phyloP scores from a whole-genome alignment of 768 basidiomycete genomes.

The Solioccasus polychromus region DNA sequence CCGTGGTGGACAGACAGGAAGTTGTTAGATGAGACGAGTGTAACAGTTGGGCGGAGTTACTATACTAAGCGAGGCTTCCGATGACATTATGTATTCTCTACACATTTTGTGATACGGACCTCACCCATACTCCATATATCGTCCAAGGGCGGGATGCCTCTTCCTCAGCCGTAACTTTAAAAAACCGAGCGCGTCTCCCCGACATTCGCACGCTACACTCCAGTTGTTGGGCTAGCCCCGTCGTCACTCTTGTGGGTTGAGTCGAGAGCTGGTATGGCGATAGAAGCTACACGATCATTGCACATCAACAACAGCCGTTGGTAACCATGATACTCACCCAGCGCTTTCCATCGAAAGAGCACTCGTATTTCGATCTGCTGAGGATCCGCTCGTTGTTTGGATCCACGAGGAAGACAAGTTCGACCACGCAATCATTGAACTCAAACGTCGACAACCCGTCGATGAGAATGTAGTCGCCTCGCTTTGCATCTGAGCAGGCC shows the following conservation, averaged over 20 bases:
- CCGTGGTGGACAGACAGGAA: background rate
- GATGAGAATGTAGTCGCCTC: slow-evolving; percentile 39
- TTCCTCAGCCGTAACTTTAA: slow-evolving; percentile 28
- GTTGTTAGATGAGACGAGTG: slow-evolving; percentile 5
- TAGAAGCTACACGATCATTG: slow-evolving; percentile 7
- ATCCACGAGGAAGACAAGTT: slow-evolving; percentile 38
- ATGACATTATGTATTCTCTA: too few species aligned
- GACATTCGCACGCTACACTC: slow-evolving; percentile 28
- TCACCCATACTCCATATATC: slow-evolving; percentile 42
- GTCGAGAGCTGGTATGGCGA: slow-evolving; percentile 14
- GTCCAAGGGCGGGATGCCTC: slow-evolving; percentile 33
- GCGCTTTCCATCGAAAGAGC: slow-evolving; percentile 26
- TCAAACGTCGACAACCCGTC: slow-evolving; percentile 34
- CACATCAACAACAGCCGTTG: background rate
- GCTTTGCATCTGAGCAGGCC: slow-evolving; percentile 15
- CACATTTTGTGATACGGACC: slow-evolving; percentile 14
- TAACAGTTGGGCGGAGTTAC: slow-evolving; percentile 28
- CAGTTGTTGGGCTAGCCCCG: too few species aligned
- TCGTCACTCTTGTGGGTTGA: slow-evolving; percentile 9
- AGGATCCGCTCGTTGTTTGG: slow-evolving; percentile 32
- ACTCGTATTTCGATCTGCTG: slow-evolving; percentile 24
- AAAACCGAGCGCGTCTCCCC: slow-evolving; percentile 22
- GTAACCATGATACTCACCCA: slow-evolving; percentile 30
- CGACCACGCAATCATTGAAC: slow-evolving; percentile 18
- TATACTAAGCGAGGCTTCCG: background rate